These are phyloP conservation scores for Penicillium dipodomyicola DNA, from an alignment of 495 filamentous ascomycete genomes.

Conservation along the genomic window DNA sequence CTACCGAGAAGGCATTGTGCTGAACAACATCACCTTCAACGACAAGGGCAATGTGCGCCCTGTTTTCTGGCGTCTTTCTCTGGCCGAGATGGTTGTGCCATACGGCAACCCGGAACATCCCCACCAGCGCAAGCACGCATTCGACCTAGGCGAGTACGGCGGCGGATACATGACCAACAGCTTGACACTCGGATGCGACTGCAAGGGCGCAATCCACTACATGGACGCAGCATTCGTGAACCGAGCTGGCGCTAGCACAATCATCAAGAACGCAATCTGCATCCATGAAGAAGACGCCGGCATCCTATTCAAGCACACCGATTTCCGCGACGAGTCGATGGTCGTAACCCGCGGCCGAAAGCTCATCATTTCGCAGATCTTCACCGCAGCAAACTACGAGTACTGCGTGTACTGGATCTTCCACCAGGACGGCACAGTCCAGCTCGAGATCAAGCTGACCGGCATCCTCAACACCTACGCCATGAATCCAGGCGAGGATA, in stretches of 20 bases:
- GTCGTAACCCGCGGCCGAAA: conserved; percentile 87
- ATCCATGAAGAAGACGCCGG: conserved; percentile 95
- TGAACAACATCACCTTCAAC: conserved; percentile 89
- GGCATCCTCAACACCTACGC: conserved; percentile 93
- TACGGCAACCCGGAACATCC: conserved; percentile 93
- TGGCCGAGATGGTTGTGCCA: conserved; percentile 95
- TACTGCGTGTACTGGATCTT: conserved; percentile 95
- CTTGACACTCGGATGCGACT: conserved; percentile 85
- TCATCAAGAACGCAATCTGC: conserved; percentile 94
- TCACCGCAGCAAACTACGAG: conserved; percentile 97
- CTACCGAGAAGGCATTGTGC: conserved; percentile 88
- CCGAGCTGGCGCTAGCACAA: conserved; percentile 67
- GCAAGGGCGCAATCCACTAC: conserved; percentile 93
- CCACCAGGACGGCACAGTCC: conserved; percentile 90
- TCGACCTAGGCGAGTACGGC: conserved; percentile 92
- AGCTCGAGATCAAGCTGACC: conserved; percentile 92
- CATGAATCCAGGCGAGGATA: conserved; percentile 80
- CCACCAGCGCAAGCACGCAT: conserved; percentile 91
- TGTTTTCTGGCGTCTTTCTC: conserved; percentile 86
- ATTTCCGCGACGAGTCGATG: conserved; percentile 86
- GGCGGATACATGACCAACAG: conserved; percentile 96
- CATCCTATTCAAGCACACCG: conserved; percentile 93
- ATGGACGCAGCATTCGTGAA: conserved; percentile 84
- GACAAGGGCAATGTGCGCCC: conserved; percentile 79
- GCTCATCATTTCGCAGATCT: conserved; percentile 86